Evolutionary conservation across 345 rosid species (phyloP).

Genomic region (Turritis glabra): DNA sequence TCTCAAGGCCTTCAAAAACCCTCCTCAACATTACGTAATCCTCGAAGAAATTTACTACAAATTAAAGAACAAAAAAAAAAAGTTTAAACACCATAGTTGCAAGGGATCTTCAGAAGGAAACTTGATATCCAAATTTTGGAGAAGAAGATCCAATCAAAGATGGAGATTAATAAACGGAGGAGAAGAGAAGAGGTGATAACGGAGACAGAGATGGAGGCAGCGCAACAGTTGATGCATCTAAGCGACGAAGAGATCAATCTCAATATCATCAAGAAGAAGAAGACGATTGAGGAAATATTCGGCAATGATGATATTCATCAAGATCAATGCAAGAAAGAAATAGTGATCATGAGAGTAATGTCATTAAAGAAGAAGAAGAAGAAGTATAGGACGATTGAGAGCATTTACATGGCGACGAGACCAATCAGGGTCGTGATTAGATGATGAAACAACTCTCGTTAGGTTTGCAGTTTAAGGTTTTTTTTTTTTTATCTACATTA

Average conservation of each 20-base stretch:
- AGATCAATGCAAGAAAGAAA: slow-evolving; percentile 28
- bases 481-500: background rate
- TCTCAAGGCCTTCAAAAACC: slow-evolving; percentile 31
- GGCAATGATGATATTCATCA: slow-evolving; percentile 22
- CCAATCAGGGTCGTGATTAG: slow-evolving; percentile 23
- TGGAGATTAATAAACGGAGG: background rate
- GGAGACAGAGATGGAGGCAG: slow-evolving; percentile 28
- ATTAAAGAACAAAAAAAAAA: background rate
- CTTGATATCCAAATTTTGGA: no score
- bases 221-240: slow-evolving; percentile 18
- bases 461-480: background rate
- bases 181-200: slow-evolving; percentile 19
- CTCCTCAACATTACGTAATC: slow-evolving; percentile 13
- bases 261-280: slow-evolving; percentile 25
- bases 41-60: background rate
- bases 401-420: slow-evolving; percentile 37
- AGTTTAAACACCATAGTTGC: background rate
- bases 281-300: slow-evolving; percentile 32
- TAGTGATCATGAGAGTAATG: slow-evolving; percentile 16
- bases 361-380: slow-evolving; percentile 22
- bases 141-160: slow-evolving; percentile 23
- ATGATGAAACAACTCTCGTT: slow-evolving; percentile 15
- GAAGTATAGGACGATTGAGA: slow-evolving; percentile 29
- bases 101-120: no score
- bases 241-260: slow-evolving; percentile 34